Conservation (phyloP, 108 stramenopile genomes). For the Hondaea fermentalgiana region DNA sequence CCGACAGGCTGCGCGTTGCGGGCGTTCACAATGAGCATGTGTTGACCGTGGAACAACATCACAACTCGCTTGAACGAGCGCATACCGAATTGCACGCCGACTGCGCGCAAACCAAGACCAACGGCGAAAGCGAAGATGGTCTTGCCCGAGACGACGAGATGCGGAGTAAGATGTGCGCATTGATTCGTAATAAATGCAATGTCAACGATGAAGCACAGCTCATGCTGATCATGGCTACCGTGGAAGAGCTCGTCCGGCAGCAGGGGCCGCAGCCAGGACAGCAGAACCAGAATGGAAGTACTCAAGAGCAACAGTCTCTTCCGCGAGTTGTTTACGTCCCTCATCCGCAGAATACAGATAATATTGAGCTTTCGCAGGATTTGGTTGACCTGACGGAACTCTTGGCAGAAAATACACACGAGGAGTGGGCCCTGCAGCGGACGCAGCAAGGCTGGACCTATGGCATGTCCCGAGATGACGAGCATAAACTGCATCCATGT, state of each 20-base stretch:
- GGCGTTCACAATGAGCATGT: neutral
- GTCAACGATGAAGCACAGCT: neutral
- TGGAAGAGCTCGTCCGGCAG: neutral
- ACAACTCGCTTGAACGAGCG: neutral
- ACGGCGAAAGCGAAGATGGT: neutral
- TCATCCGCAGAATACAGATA: neutral
- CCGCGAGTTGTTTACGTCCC: neutral
- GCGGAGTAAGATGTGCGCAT: neutral
- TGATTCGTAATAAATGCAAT: neutral
- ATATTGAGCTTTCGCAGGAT: neutral
- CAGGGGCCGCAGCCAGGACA: neutral
- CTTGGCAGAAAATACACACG: neutral
- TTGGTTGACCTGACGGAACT: neutral
- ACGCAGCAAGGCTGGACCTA: neutral
- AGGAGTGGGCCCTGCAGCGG: neutral
- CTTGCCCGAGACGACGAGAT: neutral
- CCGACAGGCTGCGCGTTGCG: neutral
- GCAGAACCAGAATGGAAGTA: neutral
- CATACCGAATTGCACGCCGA: neutral
- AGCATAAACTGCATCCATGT: neutral
- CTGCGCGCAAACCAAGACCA: too few species aligned
- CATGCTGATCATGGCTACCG: neutral
- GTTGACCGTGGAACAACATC: neutral
- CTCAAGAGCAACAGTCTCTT: neutral
- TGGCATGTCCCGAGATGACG: neutral